These are phyloP conservation scores for Entomortierella parvispora DNA, from an alignment of 192 early-diverging fungal genomes.

Conservation along the genomic window DNA sequence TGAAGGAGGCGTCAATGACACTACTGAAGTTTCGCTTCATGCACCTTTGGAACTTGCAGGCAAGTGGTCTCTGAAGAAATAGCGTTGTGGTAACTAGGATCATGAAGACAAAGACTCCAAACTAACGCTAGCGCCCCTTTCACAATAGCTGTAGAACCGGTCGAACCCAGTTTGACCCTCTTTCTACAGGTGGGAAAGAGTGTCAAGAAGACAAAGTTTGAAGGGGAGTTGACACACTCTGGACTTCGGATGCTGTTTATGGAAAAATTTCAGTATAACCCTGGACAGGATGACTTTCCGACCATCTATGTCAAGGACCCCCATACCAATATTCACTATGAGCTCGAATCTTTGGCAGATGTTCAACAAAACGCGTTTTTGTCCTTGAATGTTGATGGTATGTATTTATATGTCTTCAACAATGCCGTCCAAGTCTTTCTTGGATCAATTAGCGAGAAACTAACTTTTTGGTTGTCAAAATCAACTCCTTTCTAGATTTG, in stretches of 20 bases:
- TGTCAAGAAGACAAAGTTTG: constrained; percentile 60
- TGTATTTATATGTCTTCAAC: neutral
- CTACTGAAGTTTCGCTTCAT: too few relatives aligned
- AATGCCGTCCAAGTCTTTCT: constrained; percentile 2
- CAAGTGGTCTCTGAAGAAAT: too few relatives aligned
- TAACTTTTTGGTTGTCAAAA: too few relatives aligned
- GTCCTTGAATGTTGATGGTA: constrained; percentile 59
- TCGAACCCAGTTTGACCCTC: constrained; percentile 44
- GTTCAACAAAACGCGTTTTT: constrained; percentile 63
- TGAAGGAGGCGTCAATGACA: too few relatives aligned
- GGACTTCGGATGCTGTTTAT: constrained; percentile 72
- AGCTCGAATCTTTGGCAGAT: constrained; percentile 68
- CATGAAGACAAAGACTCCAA: too few relatives aligned
- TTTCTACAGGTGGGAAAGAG: constrained; percentile 70
- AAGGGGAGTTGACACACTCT: constrained; percentile 61
- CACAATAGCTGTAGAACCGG: too few relatives aligned
- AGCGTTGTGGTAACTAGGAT: too few relatives aligned
- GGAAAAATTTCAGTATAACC: constrained; percentile 68
- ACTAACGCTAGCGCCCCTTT: too few relatives aligned
- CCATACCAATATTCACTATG: constrained; percentile 60
- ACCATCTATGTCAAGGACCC: constrained; percentile 72
- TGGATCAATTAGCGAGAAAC: too few relatives aligned
- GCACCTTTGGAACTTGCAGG: too few relatives aligned
- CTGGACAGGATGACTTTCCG: constrained; percentile 69
- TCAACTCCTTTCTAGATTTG: constrained; percentile 25